A percentile compares a stretch with the other conserved stretches of the same genome.
These are phyloP conservation scores for Pueraria montana DNA, from an alignment of 306 rosid genomes.

Conservation along the genomic window DNA sequence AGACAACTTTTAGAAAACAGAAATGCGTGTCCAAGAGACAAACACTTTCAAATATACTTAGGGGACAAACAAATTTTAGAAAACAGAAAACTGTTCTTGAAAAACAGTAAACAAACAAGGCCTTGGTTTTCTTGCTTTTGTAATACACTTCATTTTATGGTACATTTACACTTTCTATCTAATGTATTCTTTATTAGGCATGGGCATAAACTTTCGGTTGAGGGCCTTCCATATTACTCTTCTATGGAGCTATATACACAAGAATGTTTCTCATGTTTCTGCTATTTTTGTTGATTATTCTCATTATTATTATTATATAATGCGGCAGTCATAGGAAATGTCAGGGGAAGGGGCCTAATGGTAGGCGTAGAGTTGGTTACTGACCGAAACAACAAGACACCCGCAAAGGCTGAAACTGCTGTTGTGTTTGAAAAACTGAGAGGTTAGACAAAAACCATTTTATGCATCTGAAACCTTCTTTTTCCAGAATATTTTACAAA, in stretches of 20 bases:
- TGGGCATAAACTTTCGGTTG: neutral
- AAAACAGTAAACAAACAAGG: neutral
- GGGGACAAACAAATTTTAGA: neutral
- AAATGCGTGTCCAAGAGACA: no score
- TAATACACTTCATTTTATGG: neutral
- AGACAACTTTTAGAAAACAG: no score
- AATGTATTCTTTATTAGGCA: neutral
- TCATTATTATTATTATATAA: slow-evolving; percentile 29
- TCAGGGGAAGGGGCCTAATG: slow-evolving; percentile 92
- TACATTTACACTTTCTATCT: slow-evolving; percentile 13
- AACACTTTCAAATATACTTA: no score
- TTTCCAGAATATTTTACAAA: slow-evolving; percentile 4
- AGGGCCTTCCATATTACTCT: slow-evolving; percentile 12
- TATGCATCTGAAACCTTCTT: slow-evolving; percentile 8
- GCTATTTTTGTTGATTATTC: slow-evolving; percentile 36
- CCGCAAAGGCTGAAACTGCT: slow-evolving; percentile 87
- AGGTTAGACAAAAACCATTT: slow-evolving; percentile 61
- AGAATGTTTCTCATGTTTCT: slow-evolving; percentile 38
- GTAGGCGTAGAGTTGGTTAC: slow-evolving; percentile 82
- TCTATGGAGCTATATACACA: slow-evolving; percentile 20
- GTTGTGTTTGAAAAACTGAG: slow-evolving; percentile 81
- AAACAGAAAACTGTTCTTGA: neutral
- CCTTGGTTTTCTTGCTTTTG: neutral
- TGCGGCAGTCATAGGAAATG: slow-evolving; percentile 82
- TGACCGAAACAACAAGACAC: slow-evolving; percentile 70